A percentile compares a stretch with the other conserved stretches of the same genome.
phyloP scores from a whole-genome alignment of 2,329 filamentous ascomycete species.

The Catunica adiposa region DNA sequence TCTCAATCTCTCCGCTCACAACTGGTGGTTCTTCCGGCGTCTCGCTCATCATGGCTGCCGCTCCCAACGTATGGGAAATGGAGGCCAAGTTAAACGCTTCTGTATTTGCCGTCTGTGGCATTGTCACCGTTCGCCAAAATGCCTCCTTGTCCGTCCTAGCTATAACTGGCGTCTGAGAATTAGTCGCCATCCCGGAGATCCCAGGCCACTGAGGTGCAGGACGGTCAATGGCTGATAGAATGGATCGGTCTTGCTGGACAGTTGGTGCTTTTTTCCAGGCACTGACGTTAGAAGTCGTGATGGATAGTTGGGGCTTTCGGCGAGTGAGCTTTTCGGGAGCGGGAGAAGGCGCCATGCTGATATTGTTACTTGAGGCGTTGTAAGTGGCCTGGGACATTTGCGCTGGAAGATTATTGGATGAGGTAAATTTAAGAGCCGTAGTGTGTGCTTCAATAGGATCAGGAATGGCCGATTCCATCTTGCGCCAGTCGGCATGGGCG shows the following conservation, averaged over 20 bases:
- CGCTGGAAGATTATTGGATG: neutral
- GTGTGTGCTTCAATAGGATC: conserved; percentile 1
- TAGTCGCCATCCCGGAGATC: neutral
- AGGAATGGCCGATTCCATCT: neutral
- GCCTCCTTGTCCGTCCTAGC: conserved; percentile 5
- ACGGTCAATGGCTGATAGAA: conserved; percentile 11
- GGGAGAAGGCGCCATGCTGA: neutral
- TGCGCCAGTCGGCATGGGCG: conserved; percentile 5
- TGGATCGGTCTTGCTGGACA: neutral
- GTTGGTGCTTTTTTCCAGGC: conserved; percentile 12
- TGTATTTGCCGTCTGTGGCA: conserved; percentile 14
- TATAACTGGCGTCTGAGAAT: neutral
- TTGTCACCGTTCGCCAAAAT: conserved; percentile 10
- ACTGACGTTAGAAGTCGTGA: conserved; percentile 2
- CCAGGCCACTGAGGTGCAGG: conserved; percentile 9
- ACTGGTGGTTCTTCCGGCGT: conserved; percentile 7
- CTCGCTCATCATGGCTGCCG: conserved; percentile 8
- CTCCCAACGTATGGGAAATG: conserved; percentile 11
- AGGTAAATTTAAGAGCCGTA: neutral
- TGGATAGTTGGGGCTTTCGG: conserved; percentile 10
- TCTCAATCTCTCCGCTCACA: neutral
- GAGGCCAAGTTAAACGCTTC: conserved; percentile 14
- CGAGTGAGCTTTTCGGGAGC: neutral
- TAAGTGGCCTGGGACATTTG: neutral
- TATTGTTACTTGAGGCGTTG: neutral